Evolutionary conservation across 2,329 filamentous ascomycete species (phyloP).

Genomic region (Biscogniauxia marginata): DNA sequence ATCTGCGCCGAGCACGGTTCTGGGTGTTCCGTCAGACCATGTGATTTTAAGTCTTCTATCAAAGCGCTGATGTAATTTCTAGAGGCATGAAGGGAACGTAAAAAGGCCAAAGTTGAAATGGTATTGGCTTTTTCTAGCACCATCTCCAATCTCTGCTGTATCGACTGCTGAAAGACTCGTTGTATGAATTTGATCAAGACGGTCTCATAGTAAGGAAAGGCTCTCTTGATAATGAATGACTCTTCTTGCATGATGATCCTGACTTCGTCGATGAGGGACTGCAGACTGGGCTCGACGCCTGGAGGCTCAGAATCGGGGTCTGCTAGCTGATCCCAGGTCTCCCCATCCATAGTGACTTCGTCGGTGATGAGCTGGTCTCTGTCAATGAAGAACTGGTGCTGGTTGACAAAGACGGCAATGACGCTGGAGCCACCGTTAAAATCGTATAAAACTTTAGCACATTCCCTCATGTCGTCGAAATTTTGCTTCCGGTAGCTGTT

Average conservation of each 20-base stretch:
- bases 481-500: constrained; percentile 94
- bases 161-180: constrained; percentile 94
- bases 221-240: constrained; percentile 92
- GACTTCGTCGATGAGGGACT: constrained; percentile 91
- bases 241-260: constrained; percentile 96
- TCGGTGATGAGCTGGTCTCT: constrained; percentile 87
- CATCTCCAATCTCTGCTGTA: constrained; percentile 93
- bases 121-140: constrained; percentile 92
- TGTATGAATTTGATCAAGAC: constrained; percentile 92
- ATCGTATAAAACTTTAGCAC: constrained; percentile 87
- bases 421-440: constrained; percentile 96
- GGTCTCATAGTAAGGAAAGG: constrained; percentile 94
- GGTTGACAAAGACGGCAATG: constrained; percentile 94
- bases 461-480: constrained; percentile 98
- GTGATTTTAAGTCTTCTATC: constrained; percentile 89
- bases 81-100: constrained; percentile 87
- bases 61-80: constrained; percentile 83
- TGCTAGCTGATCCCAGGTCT: constrained; percentile 87
- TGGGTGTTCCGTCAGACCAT: constrained; percentile 92
- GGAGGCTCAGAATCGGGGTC: constrained; percentile 93
- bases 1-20: constrained; percentile 87
- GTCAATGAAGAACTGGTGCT: constrained; percentile 99
- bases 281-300: constrained; percentile 85
- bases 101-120: constrained; percentile 86
- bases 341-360: constrained; percentile 71